Evolutionary conservation across 2,329 filamentous ascomycete species (phyloP), one percentile per base, ranked within the genome.

Genomic region (Ophiostoma piceae): DNA sequence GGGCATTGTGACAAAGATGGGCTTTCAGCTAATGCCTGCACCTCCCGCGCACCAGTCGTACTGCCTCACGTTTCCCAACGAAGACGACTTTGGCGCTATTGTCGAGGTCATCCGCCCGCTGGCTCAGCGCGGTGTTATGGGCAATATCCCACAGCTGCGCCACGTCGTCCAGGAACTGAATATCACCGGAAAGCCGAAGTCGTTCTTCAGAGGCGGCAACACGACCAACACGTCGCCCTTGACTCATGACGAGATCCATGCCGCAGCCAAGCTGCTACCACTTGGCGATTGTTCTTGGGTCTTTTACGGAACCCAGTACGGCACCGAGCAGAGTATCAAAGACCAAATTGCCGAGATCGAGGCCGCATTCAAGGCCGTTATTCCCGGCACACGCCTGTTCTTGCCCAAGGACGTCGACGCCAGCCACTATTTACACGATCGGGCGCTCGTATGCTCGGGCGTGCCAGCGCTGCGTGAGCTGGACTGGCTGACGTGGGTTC

Each of bases 1-100:
- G 14, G 84, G 84, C 41, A 82, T 86, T 47, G 81, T 85, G 7
- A 83, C 82, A 2, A 85, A 86, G 75, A 83, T 87, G 79, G 84
- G 84, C 0, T 79, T 86, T 68, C 76, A 77, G 68, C 72, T 79
- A 70, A 80, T 79, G 77, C 79, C 79, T 6, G 77, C 75, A 16
- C 76, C 77, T 1, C 75, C 76, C 0, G 76, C 73, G 1, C 77
- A 80, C 72, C 78, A 80, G 71, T 77, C 79, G 0, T 82, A 79
- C 76, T 77, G 77, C 75, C 75, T 81, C 70, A 80, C 79, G 0
- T 79, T 80, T 68, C 77, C 78, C 37, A 75, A 74, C 57, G 79
- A 79, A 32, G 76, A 76, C 16, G 79, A 80, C 70, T 75, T 80
- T 32, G 73, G 73, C 29, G 74, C 75, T 9, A 76, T 79, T 22